Evolutionary conservation across 192 early-diverging fungal species (phyloP).

Genomic region (Powellomyces hirtus): DNA sequence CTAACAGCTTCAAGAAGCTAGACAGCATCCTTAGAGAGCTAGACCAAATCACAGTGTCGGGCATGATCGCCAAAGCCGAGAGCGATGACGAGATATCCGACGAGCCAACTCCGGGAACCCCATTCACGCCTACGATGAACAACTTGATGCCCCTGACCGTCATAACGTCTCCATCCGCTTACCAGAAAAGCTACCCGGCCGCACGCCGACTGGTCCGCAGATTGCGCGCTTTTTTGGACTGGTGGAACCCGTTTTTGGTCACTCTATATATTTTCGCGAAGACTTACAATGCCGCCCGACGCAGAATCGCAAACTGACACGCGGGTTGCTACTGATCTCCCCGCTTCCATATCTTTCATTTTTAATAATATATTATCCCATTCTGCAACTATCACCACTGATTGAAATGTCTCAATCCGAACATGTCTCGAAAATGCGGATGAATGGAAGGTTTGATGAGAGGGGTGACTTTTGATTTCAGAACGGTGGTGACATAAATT

Average conservation of each 20-base stretch:
- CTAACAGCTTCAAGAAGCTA: conserved; percentile 23
- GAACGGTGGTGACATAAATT: no score
- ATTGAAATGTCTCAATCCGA: no score
- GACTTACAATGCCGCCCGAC: background rate
- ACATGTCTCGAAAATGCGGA: no score
- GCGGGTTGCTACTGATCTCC: no score
- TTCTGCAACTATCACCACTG: no score
- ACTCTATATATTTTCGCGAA: conserved; percentile 13
- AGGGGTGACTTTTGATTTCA: no score
- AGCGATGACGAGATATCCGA: background rate
- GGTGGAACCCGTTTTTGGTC: conserved; percentile 25
- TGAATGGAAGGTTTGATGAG: no score
- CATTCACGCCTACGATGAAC: background rate
- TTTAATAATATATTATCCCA: no score
- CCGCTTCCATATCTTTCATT: no score
- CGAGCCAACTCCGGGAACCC: background rate
- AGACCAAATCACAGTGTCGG: conserved; percentile 5
- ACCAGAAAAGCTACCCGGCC: background rate
- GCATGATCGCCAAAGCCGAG: background rate
- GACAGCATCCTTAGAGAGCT: background rate
- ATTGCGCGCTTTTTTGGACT: conserved; percentile 8
- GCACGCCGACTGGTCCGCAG: conserved; percentile 1
- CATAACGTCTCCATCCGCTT: background rate
- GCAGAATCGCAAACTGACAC: background rate
- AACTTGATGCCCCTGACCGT: background rate